Conservation (phyloP, 805 yeast genomes). For the Clavispora asparagi region DNA sequence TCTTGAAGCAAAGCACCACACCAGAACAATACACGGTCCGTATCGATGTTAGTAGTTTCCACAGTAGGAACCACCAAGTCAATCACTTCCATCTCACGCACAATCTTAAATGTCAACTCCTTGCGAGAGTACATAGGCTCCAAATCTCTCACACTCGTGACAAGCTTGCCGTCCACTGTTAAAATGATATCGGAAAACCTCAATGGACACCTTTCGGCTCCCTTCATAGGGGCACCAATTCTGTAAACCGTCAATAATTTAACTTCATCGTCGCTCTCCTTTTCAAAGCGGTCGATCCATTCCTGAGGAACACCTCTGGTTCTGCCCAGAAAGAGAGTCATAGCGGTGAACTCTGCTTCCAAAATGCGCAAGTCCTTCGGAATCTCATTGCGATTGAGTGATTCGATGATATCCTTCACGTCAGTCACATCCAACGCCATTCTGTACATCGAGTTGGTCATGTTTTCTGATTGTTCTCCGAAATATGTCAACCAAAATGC, state of each 20-base stretch:
- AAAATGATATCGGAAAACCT: constrained; percentile 73
- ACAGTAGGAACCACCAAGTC: constrained; percentile 62
- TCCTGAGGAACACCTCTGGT: constrained; percentile 82
- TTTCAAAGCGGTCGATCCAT: constrained; percentile 71
- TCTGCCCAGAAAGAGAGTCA: constrained; percentile 70
- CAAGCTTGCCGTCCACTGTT: constrained; percentile 59
- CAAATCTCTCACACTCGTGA: constrained; percentile 64
- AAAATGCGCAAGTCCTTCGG: constrained; percentile 59
- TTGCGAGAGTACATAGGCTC: constrained; percentile 43
- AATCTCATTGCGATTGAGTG: constrained; percentile 42
- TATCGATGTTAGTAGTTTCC: constrained; percentile 50
- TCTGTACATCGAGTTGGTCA: constrained; percentile 56
- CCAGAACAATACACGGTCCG: constrained; percentile 71
- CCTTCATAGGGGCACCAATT: constrained; percentile 46
- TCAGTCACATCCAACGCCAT: constrained; percentile 78
- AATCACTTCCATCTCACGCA: constrained; percentile 64
- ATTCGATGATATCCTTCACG: constrained; percentile 50
- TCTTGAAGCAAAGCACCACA: constrained; percentile 78
- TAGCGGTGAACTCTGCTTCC: constrained; percentile 72
- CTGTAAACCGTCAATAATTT: constrained; percentile 71
- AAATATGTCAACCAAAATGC: constrained; percentile 83
- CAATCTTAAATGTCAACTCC: constrained; percentile 52
- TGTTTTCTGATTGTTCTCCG: constrained; percentile 59
- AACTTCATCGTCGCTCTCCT: constrained; percentile 55
- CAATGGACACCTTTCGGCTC: constrained; percentile 30